A percentile compares a stretch with the other conserved stretches of the same genome.
These are phyloP conservation scores for Panicum hallii DNA, from an alignment of 202 grass and related monocot genomes.

Conservation along the genomic window DNA sequence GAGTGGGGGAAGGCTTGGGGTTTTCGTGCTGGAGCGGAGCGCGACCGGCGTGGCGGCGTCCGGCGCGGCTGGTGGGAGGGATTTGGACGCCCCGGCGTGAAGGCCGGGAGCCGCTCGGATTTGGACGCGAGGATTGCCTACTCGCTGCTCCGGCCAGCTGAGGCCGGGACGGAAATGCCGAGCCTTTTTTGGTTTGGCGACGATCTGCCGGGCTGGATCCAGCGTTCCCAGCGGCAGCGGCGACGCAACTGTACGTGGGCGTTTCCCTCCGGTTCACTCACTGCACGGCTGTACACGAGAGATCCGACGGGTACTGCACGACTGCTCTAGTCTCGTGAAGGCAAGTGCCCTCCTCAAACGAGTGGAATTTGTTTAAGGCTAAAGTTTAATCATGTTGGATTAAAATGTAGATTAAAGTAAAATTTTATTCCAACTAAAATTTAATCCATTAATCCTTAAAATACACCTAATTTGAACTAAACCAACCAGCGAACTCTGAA, in stretches of 20 bases:
- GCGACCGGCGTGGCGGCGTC: conserved; percentile 20
- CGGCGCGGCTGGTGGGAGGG: neutral
- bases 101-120: neutral
- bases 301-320: neutral
- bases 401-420: no score
- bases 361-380: neutral
- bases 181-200: neutral
- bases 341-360: neutral
- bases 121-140: neutral
- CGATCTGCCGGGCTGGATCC: conserved; percentile 13
- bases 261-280: neutral
- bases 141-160: neutral
- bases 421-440: no score
- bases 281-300: neutral
- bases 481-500: no score
- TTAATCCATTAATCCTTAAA: no score
- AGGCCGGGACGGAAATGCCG: neutral
- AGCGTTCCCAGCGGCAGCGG: neutral
- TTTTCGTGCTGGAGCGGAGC: conserved; percentile 28
- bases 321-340: no score
- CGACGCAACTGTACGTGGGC: neutral
- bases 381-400: no score
- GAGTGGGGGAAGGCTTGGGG: conserved; percentile 17
- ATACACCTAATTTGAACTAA: no score
- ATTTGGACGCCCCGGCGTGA: no score